Percentiles rank a stretch among this genome's conserved stretches.
Conservation (phyloP, 2,329 filamentous ascomycete genomes). For the Arthroderma sp. region DNA sequence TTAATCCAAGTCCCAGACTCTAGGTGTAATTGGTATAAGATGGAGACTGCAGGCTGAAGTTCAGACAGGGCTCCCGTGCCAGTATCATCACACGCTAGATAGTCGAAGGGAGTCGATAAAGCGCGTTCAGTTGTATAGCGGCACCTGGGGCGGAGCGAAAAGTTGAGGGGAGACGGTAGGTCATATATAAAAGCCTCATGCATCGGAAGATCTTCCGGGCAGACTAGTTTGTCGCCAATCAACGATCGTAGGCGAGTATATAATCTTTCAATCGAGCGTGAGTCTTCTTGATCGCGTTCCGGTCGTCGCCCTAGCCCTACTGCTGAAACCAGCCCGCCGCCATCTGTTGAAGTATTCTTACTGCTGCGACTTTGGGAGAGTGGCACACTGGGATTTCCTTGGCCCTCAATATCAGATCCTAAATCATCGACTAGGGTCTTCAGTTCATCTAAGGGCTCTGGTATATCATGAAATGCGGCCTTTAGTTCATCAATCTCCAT, state of each 20-base stretch:
- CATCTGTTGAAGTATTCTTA: constrained; percentile 44
- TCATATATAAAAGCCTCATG: constrained; percentile 48
- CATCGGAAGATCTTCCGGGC: constrained; percentile 39
- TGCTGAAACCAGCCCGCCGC: constrained; percentile 45
- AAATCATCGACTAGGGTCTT: constrained; percentile 35
- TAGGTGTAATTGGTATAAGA: constrained; percentile 50
- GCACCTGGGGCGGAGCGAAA: constrained; percentile 45
- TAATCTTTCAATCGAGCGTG: constrained; percentile 37
- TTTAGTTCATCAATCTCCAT: constrained; percentile 38
- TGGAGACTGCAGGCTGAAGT: constrained; percentile 44
- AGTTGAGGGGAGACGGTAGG: constrained; percentile 42
- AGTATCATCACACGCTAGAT: constrained; percentile 36
- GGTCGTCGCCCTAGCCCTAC: constrained; percentile 43
- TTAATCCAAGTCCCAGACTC: constrained; percentile 51
- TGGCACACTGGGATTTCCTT: constrained; percentile 22
- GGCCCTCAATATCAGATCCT: constrained; percentile 32
- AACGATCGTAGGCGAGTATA: constrained; percentile 33
- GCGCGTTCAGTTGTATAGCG: constrained; percentile 48
- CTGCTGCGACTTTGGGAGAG: constrained; percentile 13
- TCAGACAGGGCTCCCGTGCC: constrained; percentile 30
- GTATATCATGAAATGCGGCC: constrained; percentile 27
- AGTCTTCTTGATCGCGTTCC: constrained; percentile 42
- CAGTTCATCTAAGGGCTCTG: constrained; percentile 24
- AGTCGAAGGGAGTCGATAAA: constrained; percentile 46
- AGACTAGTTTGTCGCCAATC: constrained; percentile 34